Conservation (phyloP, 139 green algal genomes). For the Mychonastes homosphaera region DNA sequence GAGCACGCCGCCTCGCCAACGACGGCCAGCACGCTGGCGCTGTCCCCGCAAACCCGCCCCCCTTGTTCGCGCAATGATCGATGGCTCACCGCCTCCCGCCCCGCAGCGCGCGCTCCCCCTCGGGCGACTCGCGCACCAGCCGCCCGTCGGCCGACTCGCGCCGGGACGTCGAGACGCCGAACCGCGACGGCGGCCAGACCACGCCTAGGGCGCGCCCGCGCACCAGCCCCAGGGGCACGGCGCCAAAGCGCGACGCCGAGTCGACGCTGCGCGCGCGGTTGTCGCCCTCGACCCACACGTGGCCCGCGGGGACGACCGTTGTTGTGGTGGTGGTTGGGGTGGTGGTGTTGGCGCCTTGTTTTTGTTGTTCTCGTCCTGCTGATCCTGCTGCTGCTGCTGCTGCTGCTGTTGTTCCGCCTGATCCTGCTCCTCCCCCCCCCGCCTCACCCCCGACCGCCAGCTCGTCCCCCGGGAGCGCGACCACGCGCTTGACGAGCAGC, state of each 20-base stretch:
- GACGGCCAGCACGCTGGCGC: too few relatives aligned
- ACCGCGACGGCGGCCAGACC: neutral
- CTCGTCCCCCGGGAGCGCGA: conserved; percentile 70
- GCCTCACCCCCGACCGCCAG: conserved; percentile 29
- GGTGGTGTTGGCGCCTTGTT: neutral
- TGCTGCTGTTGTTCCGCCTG: neutral
- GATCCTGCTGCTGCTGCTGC: neutral
- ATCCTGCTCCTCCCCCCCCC: neutral
- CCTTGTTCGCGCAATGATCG: too few relatives aligned
- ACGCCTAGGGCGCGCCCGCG: neutral
- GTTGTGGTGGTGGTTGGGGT: neutral
- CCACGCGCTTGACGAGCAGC: conserved; percentile 64
- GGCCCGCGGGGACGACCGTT: neutral
- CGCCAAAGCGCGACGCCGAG: conserved; percentile 46
- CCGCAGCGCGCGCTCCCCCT: too few relatives aligned
- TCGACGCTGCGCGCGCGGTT: conserved; percentile 43
- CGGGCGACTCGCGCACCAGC: too few relatives aligned
- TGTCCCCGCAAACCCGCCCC: too few relatives aligned
- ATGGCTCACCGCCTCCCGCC: too few relatives aligned
- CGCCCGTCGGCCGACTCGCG: too few relatives aligned
- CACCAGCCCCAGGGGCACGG: too few relatives aligned
- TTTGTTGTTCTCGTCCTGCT: neutral
- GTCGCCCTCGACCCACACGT: conserved; percentile 71
- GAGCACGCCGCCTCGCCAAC: too few relatives aligned
- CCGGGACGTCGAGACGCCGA: too few relatives aligned